Conservation (phyloP, 2,329 filamentous ascomycete species). For the Apiospora arundinis region DNA sequence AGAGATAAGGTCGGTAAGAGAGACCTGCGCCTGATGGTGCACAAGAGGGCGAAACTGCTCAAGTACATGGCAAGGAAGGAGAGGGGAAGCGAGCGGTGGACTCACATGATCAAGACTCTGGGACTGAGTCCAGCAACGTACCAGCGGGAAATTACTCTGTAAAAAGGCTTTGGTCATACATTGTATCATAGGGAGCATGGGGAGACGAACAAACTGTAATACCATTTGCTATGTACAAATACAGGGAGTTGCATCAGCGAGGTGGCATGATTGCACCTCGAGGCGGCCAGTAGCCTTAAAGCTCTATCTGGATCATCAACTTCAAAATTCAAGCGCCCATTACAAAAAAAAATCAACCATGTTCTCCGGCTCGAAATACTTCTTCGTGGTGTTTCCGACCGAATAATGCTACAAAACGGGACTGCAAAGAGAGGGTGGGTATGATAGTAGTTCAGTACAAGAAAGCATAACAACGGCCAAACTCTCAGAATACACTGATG, state of each 20-base stretch:
- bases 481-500: slow-evolving; percentile 88
- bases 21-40: slow-evolving; percentile 83
- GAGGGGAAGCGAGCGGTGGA: slow-evolving; percentile 88
- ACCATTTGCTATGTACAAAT: slow-evolving; percentile 53
- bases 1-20: slow-evolving; percentile 96
- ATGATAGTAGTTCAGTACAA: slow-evolving; percentile 25
- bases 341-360: slow-evolving; percentile 25
- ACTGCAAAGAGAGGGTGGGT: slow-evolving; percentile 32
- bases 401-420: slow-evolving; percentile 53
- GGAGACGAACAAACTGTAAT: slow-evolving; percentile 24
- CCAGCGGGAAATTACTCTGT: slow-evolving; percentile 86
- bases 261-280: background rate
- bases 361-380: slow-evolving; percentile 25
- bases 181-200: slow-evolving; percentile 21
- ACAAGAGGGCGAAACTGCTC: slow-evolving; percentile 87
- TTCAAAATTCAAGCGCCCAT: slow-evolving; percentile 25
- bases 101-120: slow-evolving; percentile 81
- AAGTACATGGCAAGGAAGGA: slow-evolving; percentile 89
- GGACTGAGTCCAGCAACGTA: slow-evolving; percentile 88
- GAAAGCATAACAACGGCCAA: slow-evolving; percentile 23
- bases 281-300: slow-evolving; percentile 18
- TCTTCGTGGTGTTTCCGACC: slow-evolving; percentile 42
- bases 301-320: slow-evolving; percentile 23
- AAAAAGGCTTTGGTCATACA: slow-evolving; percentile 41
- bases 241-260: slow-evolving; percentile 37